Percentiles rank a stretch among this genome's conserved stretches.
phyloP scores from a whole-genome alignment of 805 yeast genomes.

The Kurtzmaniella fragi region DNA sequence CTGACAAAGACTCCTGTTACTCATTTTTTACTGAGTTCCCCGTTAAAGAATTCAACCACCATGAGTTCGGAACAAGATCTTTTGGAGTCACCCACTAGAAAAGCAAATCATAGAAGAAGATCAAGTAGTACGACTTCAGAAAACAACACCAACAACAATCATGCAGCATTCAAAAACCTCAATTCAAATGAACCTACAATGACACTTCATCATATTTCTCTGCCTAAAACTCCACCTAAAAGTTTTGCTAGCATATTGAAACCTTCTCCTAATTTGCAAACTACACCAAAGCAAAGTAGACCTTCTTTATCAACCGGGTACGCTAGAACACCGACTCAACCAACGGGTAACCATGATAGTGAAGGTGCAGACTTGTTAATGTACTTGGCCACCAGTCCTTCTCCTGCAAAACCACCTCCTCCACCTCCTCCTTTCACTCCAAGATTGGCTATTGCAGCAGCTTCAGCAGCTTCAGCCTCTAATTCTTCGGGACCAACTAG shows the following conservation, averaged over 20 bases:
- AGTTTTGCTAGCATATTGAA: constrained; percentile 13
- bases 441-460: constrained; percentile 8
- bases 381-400: constrained; percentile 81
- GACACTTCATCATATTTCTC: constrained; percentile 26
- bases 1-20: constrained; percentile 33
- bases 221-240: constrained; percentile 24
- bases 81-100: constrained; percentile 31
- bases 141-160: background rate
- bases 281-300: constrained; percentile 27
- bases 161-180: background rate
- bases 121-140: background rate
- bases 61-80: constrained; percentile 8
- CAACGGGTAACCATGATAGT: constrained; percentile 27
- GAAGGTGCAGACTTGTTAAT: constrained; percentile 82
- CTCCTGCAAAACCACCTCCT: constrained; percentile 44
- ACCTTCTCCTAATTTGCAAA: constrained; percentile 27
- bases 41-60: constrained; percentile 20
- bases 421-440: constrained; percentile 25
- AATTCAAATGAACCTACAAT: constrained; percentile 13
- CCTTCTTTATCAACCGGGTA: constrained; percentile 10
- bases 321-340: constrained; percentile 36
- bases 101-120: constrained; percentile 5
- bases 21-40: constrained; percentile 30
- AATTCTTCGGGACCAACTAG: constrained; percentile 6
- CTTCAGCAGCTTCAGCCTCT: constrained; percentile 3